Conservation (phyloP, 495 filamentous ascomycete genomes). For the Daldinia vernicosa region DNA sequence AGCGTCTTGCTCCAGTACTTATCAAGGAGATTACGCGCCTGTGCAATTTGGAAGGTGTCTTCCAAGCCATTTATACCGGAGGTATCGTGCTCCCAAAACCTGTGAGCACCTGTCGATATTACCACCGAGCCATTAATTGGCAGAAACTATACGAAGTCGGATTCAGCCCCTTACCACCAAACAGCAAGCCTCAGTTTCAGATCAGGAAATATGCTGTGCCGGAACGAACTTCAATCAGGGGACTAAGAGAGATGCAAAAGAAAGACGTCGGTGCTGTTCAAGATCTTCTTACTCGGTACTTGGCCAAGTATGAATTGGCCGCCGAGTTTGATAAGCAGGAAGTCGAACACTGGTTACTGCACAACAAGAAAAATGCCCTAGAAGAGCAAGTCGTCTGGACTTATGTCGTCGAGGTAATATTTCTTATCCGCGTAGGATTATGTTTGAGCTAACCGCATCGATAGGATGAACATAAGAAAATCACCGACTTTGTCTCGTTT, state of each 20-base stretch:
- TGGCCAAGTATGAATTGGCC: slow-evolving; percentile 81
- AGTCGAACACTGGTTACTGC: slow-evolving; percentile 85
- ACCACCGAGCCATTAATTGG: slow-evolving; percentile 92
- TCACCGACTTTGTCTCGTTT: slow-evolving; percentile 97
- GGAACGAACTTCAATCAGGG: slow-evolving; percentile 70
- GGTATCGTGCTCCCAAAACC: slow-evolving; percentile 90
- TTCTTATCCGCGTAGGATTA: not conserved
- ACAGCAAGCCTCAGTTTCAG: slow-evolving; percentile 83
- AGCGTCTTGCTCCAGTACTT: slow-evolving; percentile 88
- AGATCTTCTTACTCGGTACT: slow-evolving; percentile 77
- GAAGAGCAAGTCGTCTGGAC: slow-evolving; percentile 88
- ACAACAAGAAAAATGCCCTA: slow-evolving; percentile 62
- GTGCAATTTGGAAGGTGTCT: slow-evolving; percentile 83
- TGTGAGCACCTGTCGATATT: slow-evolving; percentile 91
- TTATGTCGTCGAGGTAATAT: slow-evolving; percentile 83
- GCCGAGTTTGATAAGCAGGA: slow-evolving; percentile 82
- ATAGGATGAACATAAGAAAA: slow-evolving; percentile 67
- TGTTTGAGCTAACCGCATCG: slow-evolving; percentile 12
- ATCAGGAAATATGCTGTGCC: slow-evolving; percentile 82
- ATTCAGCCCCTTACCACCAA: slow-evolving; percentile 82
- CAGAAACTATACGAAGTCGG: slow-evolving; percentile 91
- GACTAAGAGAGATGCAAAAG: slow-evolving; percentile 80
- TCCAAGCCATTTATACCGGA: slow-evolving; percentile 94
- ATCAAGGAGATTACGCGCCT: slow-evolving; percentile 97
- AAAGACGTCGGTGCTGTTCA: slow-evolving; percentile 83